Base-by-base conservation (phyloP, 2,329 filamentous ascomycete species). In the Harringtonia aguacate region DNA sequence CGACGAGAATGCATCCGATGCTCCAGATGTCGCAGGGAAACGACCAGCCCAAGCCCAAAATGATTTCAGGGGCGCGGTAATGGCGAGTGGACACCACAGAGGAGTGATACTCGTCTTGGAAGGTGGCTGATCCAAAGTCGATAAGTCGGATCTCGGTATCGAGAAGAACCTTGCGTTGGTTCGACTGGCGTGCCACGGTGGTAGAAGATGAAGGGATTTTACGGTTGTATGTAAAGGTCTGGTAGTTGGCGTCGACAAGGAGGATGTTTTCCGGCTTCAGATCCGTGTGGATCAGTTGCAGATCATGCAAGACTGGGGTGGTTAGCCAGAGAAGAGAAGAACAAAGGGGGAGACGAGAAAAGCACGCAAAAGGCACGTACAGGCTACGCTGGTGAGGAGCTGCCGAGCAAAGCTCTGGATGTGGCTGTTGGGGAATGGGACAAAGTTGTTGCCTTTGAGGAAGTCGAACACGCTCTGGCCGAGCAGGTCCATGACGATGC, bases 381-480 rank as follows among this genome's bases (percentile, higher is more conserved):
- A 98, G 46, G 92, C 92, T 57, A 98, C 94, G 57, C 90, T 97
- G n/a, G 90, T 97, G 49, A 98, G 85, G 15, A 98, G 71, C 60
- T 98, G 92, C 40, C 90, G 80, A 39, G 92, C 92, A 70, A 98
- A 97, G 60, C 79, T 90, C 62, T 97, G 92, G 47, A 98, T 98
- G 63, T 98, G 92, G 52, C 89, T 95, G 70, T 94, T 97, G 13
- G 92, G 92, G 58, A 98, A 98, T 1, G 92, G 92, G 17, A 95
- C 88, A 58, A 98, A 98, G 51, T 79, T 77, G 58, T 97, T 97
- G 57, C 83, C 81, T 68, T 98, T 98, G 39, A 98, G 73, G 55
- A 98, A 98, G 65, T 98, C 92, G 60, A 98, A 98, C 42, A 98
- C 90, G 56, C 90, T 97, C 58, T 95, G 90, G 39, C 90, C 90